A percentile compares a stretch with the other conserved stretches of the same genome.
These are phyloP conservation scores for Hyaloperonospora arabidopsidis DNA, from an alignment of 352 stramenopile genomes.

Conservation along the genomic window DNA sequence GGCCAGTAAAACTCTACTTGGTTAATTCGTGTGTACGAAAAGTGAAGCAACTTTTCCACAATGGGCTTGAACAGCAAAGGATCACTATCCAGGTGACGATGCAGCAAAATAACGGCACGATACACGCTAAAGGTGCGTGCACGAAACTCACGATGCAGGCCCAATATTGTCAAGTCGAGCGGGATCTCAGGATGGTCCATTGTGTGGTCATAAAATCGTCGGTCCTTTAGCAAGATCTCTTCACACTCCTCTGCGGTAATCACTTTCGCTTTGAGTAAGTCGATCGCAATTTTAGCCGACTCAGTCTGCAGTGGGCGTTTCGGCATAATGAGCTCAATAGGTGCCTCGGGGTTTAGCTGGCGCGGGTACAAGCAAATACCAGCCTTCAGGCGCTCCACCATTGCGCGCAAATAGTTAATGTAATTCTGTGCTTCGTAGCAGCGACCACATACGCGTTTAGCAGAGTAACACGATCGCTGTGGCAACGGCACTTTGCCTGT, in stretches of 20 bases:
- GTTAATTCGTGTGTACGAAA: constrained; percentile 85
- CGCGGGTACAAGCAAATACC: constrained; percentile 83
- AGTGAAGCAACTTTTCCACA: constrained; percentile 74
- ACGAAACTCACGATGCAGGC: constrained; percentile 82
- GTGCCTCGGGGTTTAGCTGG: constrained; percentile 72
- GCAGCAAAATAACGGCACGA: constrained; percentile 75
- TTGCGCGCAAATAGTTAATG: constrained; percentile 79
- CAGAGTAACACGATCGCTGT: constrained; percentile 73
- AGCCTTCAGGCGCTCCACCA: constrained; percentile 77
- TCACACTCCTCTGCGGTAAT: constrained; percentile 86
- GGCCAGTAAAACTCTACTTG: constrained; percentile 90
- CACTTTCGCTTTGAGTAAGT: constrained; percentile 71
- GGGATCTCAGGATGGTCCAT: constrained; percentile 80
- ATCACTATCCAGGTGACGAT: constrained; percentile 80
- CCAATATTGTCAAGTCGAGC: constrained; percentile 79
- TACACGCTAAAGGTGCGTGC: constrained; percentile 74
- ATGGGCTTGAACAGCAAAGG: constrained; percentile 83
- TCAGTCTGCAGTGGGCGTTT: constrained; percentile 73
- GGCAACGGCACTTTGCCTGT: constrained; percentile 70
- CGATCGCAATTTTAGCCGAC: constrained; percentile 80
- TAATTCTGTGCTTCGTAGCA: constrained; percentile 82
- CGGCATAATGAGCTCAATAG: constrained; percentile 85
- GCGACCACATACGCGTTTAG: constrained; percentile 80
- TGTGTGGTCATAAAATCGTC: constrained; percentile 77
- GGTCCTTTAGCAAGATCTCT: constrained; percentile 74